Evolutionary conservation across 2,329 filamentous ascomycete genomes (phyloP), one percentile per base, ranked within the genome.

Genomic region (Metarhizium sp.): DNA sequence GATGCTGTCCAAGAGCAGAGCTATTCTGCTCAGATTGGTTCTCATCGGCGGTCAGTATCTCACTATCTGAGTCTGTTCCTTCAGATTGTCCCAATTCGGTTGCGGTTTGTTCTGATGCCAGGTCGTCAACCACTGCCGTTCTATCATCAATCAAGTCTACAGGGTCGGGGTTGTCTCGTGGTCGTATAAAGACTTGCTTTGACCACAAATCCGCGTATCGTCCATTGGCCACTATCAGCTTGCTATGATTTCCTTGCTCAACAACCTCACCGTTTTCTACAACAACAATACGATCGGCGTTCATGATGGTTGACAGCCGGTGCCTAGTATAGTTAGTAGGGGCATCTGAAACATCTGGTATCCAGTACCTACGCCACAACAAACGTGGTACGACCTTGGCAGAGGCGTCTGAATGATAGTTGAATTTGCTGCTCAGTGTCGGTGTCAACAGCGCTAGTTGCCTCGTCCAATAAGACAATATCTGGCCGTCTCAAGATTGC

Each of bases 381-480:
- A 59, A 87, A 85, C 0, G 83, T 87, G 2, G 84, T 87, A 29
- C 84, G 80, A 2, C 78, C 80, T 57, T 78, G 71, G 58, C 81
- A 84, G 7, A 86, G 73, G 51, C 73, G 74, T 56, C 72, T 73
- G 53, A 87, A 77, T 0, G 84, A 84, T 36, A 79, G 73, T 61
- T 87, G 84, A 49, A 87, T 87, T 60, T 82, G 80, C 55, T 82
- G 80, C 66, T 87, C 84, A 1, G 83, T 87, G 38, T 85, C 81
- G 0, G 85, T 85, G 58, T 90, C 84, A 56, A 92, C 84, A 6
- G 88, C 85, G 42, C 86, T 90, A 4, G 90, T 91, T 1, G 88
- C 85, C 68, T 92, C 88, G 60, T 92, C 88, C 1, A 92, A 77
- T 43, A 92, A 77, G 10, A 92, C 82, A 57, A 92, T 84, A 55